phyloP scores from a whole-genome alignment of 768 basidiomycete species.

The Phanerochaete carnosa region DNA sequence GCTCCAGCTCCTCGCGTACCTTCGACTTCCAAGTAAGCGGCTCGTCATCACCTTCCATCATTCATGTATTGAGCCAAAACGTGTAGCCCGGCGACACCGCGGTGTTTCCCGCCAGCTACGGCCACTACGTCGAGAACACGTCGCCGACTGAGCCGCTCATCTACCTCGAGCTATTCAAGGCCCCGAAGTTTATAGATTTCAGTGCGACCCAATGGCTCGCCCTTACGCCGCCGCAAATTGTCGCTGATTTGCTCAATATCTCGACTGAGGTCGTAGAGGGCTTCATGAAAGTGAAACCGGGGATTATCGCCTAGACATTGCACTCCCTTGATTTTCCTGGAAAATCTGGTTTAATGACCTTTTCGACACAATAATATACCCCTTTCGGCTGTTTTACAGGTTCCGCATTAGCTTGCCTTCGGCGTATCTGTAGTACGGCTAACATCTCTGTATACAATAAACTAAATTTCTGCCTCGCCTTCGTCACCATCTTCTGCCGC shows the following conservation, averaged over 20 bases:
- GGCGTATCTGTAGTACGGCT: no score
- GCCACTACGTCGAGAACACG: conserved; percentile 24
- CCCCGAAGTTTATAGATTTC: conserved; percentile 21
- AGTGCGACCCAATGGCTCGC: conserved; percentile 24
- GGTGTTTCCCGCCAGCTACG: conserved; percentile 21
- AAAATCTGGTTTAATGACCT: no score
- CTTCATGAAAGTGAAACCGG: conserved; percentile 21
- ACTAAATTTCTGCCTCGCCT: no score
- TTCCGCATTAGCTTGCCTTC: no score
- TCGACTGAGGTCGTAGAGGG: conserved; percentile 11
- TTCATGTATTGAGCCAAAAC: no score
- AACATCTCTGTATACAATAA: no score
- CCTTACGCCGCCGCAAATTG: conserved; percentile 21
- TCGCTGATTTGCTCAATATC: conserved; percentile 21
- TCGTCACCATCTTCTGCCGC: no score
- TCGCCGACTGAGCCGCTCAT: conserved; percentile 25
- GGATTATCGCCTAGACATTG: conserved; percentile 13
- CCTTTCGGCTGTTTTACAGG: no score
- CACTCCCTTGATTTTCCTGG: no score
- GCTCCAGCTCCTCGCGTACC: conserved; percentile 18
- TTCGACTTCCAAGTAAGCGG: conserved; percentile 22
- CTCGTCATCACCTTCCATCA: background rate
- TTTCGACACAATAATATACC: no score
- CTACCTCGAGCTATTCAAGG: conserved; percentile 25
- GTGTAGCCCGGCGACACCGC: conserved; percentile 18